Evolutionary conservation across 768 basidiomycete genomes (phyloP), one percentile per base, ranked within the genome.

Genomic region (Fibroporia radiculosa): DNA sequence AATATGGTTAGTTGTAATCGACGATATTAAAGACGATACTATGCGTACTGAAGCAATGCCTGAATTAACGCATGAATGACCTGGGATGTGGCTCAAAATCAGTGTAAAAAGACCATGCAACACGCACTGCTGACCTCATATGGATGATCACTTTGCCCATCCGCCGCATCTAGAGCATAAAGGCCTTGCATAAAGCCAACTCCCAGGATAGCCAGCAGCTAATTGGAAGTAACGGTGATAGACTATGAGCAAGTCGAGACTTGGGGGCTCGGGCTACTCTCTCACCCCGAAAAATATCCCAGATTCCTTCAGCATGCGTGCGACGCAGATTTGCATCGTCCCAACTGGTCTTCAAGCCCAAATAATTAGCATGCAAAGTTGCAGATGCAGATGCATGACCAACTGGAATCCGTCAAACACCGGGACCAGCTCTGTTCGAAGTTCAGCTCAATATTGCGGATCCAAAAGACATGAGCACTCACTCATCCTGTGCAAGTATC

Each of bases 321-420:
- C 80, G 1, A 95, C 80, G 49, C 93, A 93, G 23, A 97, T 91
- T 59, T 95, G 91, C 82, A 96, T 82, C 0, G 85, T 92, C 6
- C 93, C 93, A 36, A 97, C 79, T 54, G 87, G 87, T 56, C 84
- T 86, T 41, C 7, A 26, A n/a, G n/a, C n/a, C n/a, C n/a, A n/a
- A n/a, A n/a, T n/a, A n/a, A n/a, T n/a, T n/a, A n/a, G n/a, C n/a
- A n/a, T n/a, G n/a, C n/a, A n/a, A n/a, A n/a, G n/a, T n/a, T n/a
- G 37, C 42, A 36, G 40, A 13, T 26, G 25, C 6, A 38, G 40
- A 27, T 32, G 10, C 47, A 26, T 18, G 36, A 47, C 75, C 53
- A 50, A 87, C 80, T 90, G 85, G 63, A 74, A 82, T 6, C 85
- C 84, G 56, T 88, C 85, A 50, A 90, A 88, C 8, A 92, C 65